Conservation (phyloP, 176 grass and related monocot species). For the Metroxylon sagu region DNA sequence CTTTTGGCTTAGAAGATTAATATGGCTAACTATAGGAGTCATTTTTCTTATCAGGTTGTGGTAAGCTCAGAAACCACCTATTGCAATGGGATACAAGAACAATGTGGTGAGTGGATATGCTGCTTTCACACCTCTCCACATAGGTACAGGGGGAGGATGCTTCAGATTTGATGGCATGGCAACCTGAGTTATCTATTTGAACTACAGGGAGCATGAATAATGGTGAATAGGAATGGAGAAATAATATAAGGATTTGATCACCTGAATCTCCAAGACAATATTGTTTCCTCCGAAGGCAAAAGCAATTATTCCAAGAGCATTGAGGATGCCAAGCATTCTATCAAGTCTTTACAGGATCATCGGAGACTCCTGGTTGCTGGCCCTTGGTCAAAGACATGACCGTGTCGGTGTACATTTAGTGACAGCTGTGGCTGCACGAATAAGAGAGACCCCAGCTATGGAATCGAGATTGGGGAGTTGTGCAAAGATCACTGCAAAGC, state of each 20-base stretch:
- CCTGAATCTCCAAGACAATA: slow-evolving; percentile 90
- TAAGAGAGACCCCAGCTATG: slow-evolving; percentile 71
- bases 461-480: slow-evolving; percentile 98
- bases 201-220: too few species aligned
- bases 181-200: slow-evolving; percentile 26
- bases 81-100: slow-evolving; percentile 67
- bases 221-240: background rate
- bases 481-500: slow-evolving; percentile 53
- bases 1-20: background rate
- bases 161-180: slow-evolving; percentile 90
- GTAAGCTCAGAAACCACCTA: slow-evolving; percentile 92
- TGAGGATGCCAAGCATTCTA: slow-evolving; percentile 34
- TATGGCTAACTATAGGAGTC: too few species aligned
- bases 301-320: slow-evolving; percentile 85
- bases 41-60: slow-evolving; percentile 43
- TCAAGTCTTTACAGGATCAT: slow-evolving; percentile 47
- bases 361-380: slow-evolving; percentile 37
- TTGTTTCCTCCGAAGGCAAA: slow-evolving; percentile 95
- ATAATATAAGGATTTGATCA: slow-evolving; percentile 2
- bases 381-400: slow-evolving; percentile 70
- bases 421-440: slow-evolving; percentile 55
- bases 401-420: slow-evolving; percentile 85
- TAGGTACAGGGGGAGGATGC: slow-evolving; percentile 73
- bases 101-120: slow-evolving; percentile 56
- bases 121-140: slow-evolving; percentile 91